A percentile compares a stretch with the other conserved stretches of the same genome.
These are phyloP conservation scores for Cutaneotrichosporon curvatum DNA, from an alignment of 1,284 basidiomycete species.

Conservation along the genomic window DNA sequence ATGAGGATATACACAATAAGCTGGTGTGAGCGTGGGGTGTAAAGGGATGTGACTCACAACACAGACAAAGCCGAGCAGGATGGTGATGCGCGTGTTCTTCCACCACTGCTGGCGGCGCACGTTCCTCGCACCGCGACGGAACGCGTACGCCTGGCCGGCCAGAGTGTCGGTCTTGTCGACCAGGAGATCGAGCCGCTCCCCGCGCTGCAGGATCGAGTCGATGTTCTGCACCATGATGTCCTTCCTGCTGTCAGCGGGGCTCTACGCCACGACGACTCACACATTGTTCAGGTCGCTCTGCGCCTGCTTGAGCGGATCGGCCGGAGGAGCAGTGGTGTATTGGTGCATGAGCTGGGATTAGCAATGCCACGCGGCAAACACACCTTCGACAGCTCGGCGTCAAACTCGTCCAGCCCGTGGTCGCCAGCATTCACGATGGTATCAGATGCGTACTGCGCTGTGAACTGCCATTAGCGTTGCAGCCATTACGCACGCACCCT, in stretches of 20 bases:
- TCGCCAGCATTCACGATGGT: slow-evolving; percentile 45
- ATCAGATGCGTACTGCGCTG: slow-evolving; percentile 48
- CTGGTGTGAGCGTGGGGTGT: slow-evolving; percentile 44
- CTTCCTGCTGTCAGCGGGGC: slow-evolving; percentile 49
- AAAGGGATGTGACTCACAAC: slow-evolving; percentile 54
- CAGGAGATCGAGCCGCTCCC: slow-evolving; percentile 90
- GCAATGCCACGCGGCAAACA: slow-evolving; percentile 25
- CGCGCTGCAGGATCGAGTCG: slow-evolving; percentile 78
- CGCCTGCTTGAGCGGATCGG: slow-evolving; percentile 84
- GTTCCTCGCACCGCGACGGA: slow-evolving; percentile 78
- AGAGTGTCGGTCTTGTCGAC: slow-evolving; percentile 97
- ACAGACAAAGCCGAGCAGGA: slow-evolving; percentile 62
- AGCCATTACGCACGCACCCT: slow-evolving; percentile 40
- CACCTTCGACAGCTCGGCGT: slow-evolving; percentile 46
- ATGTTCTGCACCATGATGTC: slow-evolving; percentile 98
- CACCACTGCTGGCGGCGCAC: slow-evolving; percentile 95
- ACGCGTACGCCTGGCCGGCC: slow-evolving; percentile 91
- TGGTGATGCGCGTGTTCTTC: slow-evolving; percentile 75
- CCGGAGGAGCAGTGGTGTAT: slow-evolving; percentile 81
- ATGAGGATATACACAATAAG: slow-evolving; percentile 68
- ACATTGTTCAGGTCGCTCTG: slow-evolving; percentile 86
- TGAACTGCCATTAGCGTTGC: slow-evolving; percentile 51
- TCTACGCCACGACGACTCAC: slow-evolving; percentile 20
- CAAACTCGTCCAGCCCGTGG: slow-evolving; percentile 48
- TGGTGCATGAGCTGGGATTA: slow-evolving; percentile 61